These are phyloP conservation scores for Phaseolus coccineus DNA, from an alignment of 331 rosid species.

Conservation along the genomic window DNA sequence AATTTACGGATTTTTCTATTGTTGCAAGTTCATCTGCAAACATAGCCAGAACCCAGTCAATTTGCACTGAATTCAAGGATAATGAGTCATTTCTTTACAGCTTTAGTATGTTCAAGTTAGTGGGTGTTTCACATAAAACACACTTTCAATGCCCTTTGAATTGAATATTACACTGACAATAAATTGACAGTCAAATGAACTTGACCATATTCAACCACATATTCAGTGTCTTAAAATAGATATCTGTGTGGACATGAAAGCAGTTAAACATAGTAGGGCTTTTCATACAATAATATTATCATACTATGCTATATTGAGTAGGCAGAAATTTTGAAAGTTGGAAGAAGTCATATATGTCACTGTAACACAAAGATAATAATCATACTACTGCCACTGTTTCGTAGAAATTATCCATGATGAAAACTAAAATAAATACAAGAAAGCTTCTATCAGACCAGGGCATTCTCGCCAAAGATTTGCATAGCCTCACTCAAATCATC, in stretches of 20 bases:
- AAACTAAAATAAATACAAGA: neutral
- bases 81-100: neutral
- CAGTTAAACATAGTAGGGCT: slow-evolving; percentile 1
- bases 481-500: slow-evolving; percentile 53
- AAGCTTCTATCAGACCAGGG: slow-evolving; percentile 35
- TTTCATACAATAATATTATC: neutral
- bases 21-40: neutral
- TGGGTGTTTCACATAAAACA: no score
- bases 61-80: neutral
- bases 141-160: no score
- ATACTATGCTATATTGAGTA: neutral
- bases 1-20: neutral
- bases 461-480: slow-evolving; percentile 36
- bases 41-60: neutral
- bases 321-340: neutral
- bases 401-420: slow-evolving; percentile 21
- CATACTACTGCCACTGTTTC: neutral
- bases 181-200: no score
- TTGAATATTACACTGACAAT: no score
- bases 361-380: neutral
- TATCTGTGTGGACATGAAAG: neutral
- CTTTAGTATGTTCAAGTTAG: neutral
- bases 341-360: neutral
- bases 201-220: no score
- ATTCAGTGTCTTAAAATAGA: neutral